Conservation (phyloP, 2,329 filamentous ascomycete species). For the Thielaviopsis musarum region DNA sequence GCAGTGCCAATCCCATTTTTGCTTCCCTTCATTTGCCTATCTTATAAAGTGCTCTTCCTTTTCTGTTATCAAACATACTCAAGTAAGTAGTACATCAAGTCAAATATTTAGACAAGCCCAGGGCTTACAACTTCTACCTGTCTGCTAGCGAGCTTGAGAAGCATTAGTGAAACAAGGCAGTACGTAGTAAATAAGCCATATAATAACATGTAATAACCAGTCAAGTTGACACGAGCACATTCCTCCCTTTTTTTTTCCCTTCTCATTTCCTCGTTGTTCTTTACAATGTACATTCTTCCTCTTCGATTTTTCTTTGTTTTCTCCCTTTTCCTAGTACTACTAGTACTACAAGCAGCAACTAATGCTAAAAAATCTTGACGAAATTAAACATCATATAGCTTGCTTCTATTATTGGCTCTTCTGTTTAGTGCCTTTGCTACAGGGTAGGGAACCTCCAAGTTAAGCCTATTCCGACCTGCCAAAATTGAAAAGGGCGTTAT, state of each 20-base stretch:
- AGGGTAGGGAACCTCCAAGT: no score
- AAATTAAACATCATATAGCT: neutral
- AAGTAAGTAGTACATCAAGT: no score
- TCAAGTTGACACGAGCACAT: neutral
- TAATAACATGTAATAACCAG: neutral
- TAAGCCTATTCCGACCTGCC: no score
- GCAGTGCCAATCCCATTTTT: neutral
- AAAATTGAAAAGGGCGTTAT: no score
- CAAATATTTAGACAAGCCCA: neutral
- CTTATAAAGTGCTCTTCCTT: neutral
- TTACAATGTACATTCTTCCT: no score
- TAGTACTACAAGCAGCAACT: neutral
- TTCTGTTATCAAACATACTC: neutral
- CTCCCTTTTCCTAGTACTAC: neutral
- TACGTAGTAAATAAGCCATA: neutral
- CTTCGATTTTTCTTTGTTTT: conserved; percentile 2
- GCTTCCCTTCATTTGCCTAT: neutral
- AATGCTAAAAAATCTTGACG: neutral
- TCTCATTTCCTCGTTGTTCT: neutral
- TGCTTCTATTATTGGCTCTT: neutral
- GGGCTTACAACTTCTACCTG: no score
- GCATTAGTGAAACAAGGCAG: neutral
- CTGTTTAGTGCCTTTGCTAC: no score
- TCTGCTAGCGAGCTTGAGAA: neutral
- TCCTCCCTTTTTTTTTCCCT: neutral